Percentiles rank a stretch among this genome's conserved stretches.
phyloP scores from a whole-genome alignment of 2,329 filamentous ascomycete species.

The Cercospora sp. region DNA sequence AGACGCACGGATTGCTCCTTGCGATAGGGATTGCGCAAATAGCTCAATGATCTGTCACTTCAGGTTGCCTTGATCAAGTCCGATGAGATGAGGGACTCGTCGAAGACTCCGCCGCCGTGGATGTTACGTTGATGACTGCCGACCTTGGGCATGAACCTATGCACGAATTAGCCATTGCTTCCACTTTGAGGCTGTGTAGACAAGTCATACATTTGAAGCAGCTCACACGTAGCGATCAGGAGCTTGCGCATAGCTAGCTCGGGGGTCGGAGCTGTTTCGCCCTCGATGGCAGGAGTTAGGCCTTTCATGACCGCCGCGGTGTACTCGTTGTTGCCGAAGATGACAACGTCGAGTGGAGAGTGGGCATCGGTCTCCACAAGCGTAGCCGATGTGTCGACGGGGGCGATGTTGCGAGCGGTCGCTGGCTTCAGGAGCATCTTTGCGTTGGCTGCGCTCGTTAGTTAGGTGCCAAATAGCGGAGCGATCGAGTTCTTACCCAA shows the following conservation, averaged over 20 bases:
- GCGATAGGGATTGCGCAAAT: background rate
- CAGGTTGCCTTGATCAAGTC: constrained; percentile 14
- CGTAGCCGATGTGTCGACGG: constrained; percentile 11
- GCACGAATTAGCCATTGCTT: background rate
- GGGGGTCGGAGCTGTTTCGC: constrained; percentile 19
- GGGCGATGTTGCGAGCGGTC: constrained; percentile 6
- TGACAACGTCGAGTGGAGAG: constrained; percentile 25
- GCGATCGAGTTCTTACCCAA: constrained; percentile 14
- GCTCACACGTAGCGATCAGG: constrained; percentile 30
- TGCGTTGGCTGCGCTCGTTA: constrained; percentile 30
- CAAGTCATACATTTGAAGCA: constrained; percentile 20
- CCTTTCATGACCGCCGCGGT: constrained; percentile 28
- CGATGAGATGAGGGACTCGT: constrained; percentile 25
- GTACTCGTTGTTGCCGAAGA: constrained; percentile 27
- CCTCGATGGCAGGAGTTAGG: constrained; percentile 32
- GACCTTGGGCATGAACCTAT: constrained; percentile 27
- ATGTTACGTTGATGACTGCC: constrained; percentile 33
- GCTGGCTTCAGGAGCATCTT: constrained; percentile 24
- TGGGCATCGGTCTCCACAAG: constrained; percentile 2
- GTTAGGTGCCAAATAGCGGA: background rate
- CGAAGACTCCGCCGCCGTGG: constrained; percentile 34
- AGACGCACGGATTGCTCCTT: background rate
- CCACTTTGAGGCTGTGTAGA: background rate
- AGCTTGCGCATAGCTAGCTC: constrained; percentile 32
- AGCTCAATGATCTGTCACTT: background rate